Evolutionary conservation across 2,329 filamentous ascomycete species (phyloP), one percentile per base, ranked within the genome.

Genomic region (Claviceps sp.): DNA sequence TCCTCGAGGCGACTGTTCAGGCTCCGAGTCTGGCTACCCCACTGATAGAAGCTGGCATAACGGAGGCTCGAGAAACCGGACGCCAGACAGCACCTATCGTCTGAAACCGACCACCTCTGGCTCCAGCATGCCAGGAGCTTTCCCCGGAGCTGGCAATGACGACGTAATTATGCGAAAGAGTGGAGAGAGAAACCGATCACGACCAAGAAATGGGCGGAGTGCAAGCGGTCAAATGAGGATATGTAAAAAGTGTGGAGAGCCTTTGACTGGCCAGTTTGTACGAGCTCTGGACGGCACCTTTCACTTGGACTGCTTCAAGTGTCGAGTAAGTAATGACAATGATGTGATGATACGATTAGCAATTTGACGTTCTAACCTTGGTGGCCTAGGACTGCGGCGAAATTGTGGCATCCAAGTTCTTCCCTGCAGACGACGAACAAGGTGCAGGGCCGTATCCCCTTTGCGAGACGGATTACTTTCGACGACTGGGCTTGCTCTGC

Each of bases 381-480:
- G 40, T 44, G 36, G 22, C 16, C 29, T 65, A 97, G 91, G 93
- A 98, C 66, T 98, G 93, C 64, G 88, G 87, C 59, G 86, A 95
- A 67, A 95, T 97, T 54, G 93, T 98, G 39, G 93, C 93, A 43
- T 96, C 91, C 50, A 98, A 98, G 63, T 98, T 98, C 78, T 98
- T 98, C 68, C 93, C 93, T 1, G 87, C 95, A 7, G 90, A 95
- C 58, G 88, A 95, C 60, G 88, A 94, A 61, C 82, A 89, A 59
- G 88, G 88, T 42, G 79, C 80, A 52, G 83, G 78, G 20, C 93
- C 96, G 66, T 97, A 96, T 65, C 93, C 93, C 8, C 79, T 98
- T 4, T 98, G 93, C 74, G 93, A 98, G 70, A 97, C 85, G 23
- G 93, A 98, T 69, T 98, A 98, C 68, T 98, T 98, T 68, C 81